phyloP scores from a whole-genome alignment of 2,329 filamentous ascomycete genomes.

The Colletotrichum musicola region DNA sequence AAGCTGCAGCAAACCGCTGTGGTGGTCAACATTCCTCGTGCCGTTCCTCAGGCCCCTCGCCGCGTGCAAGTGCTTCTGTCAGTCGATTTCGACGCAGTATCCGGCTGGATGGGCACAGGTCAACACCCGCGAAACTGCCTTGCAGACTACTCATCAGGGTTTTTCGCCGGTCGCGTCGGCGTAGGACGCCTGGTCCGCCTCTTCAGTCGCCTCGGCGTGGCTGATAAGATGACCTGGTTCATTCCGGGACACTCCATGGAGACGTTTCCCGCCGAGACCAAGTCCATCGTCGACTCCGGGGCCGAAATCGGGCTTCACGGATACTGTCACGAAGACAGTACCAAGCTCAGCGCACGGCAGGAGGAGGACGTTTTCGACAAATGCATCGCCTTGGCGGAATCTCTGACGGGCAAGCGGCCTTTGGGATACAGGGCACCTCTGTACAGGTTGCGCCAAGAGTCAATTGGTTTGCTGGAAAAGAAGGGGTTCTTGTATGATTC shows the following conservation, averaged over 20 bases:
- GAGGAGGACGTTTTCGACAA: conserved; percentile 59
- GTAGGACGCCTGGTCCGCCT: conserved; percentile 60
- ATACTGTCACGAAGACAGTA: conserved; percentile 61
- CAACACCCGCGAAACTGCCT: conserved; percentile 61
- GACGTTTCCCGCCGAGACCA: conserved; percentile 58
- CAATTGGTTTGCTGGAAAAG: conserved; percentile 57
- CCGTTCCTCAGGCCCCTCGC: conserved; percentile 14
- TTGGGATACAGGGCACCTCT: conserved; percentile 62
- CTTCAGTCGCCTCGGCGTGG: conserved; percentile 58
- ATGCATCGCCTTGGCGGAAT: conserved; percentile 51
- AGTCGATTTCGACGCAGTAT: conserved; percentile 66
- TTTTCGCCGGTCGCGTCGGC: conserved; percentile 64
- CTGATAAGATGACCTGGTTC: conserved; percentile 63
- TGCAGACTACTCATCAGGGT: conserved; percentile 62
- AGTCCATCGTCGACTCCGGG: conserved; percentile 56
- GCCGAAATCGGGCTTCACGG: conserved; percentile 62
- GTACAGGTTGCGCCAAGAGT: conserved; percentile 60
- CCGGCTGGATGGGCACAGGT: conserved; percentile 67
- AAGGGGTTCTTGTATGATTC: conserved; percentile 60
- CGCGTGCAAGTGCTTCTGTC: conserved; percentile 47
- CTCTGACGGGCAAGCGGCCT: conserved; percentile 55
- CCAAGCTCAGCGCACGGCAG: conserved; percentile 58
- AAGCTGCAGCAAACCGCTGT: background rate
- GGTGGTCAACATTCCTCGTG: background rate
- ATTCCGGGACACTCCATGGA: conserved; percentile 64